Base-by-base conservation (phyloP, 495 filamentous ascomycete species). In the Collariella sp. region DNA sequence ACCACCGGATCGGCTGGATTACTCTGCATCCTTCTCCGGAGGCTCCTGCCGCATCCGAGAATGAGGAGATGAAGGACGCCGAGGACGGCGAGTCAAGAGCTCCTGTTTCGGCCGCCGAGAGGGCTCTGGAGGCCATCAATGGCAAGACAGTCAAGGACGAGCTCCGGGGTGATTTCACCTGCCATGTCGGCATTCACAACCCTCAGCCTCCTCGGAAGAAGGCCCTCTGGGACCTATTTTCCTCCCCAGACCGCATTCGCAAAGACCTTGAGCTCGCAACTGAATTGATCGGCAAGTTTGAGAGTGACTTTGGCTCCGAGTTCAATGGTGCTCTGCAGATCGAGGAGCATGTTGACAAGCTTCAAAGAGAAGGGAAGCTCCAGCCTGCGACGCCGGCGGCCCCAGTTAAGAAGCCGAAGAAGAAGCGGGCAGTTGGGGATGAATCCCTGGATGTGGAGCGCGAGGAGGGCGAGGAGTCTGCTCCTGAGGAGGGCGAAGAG, bases 1-100 rank as follows among this genome's bases (percentile, higher is more conserved):
- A 87, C 61, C 93, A 99, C 64, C 84, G 93, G 1, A 99, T 99
- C 74, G 93, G 94, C 19, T 99, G 91, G 91, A 89, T 99, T 52
- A 95, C 97, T 79, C 76, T 99, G 7, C 72, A 96, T 65, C 87
- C 89, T 38, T 81, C 83, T 12, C 72, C 83, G 2, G 88, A 94
- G 36, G 73, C 76, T 19, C 67, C 73, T 12, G 68, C 67, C 5
- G 75, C 79, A 31, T 73, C 82, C 50, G 80, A 81, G n/a, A 82
- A 82, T 16, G 83, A 82, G 53, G 86, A 91, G 49, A 70, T 80
- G 51, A 81, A 84, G 20, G 77, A 72, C 19, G 75, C 84, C 13
- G 76, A 78, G 19, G 74, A 79, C 18, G 73, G 68, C 31, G 71
- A 72, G 19, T 41, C 59, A 3, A 70, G 70, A 20, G 59, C 55